Evolutionary conservation across 345 rosid species (phyloP), one percentile per base, ranked within the genome.

Genomic region (Orychophragmus violaceus): DNA sequence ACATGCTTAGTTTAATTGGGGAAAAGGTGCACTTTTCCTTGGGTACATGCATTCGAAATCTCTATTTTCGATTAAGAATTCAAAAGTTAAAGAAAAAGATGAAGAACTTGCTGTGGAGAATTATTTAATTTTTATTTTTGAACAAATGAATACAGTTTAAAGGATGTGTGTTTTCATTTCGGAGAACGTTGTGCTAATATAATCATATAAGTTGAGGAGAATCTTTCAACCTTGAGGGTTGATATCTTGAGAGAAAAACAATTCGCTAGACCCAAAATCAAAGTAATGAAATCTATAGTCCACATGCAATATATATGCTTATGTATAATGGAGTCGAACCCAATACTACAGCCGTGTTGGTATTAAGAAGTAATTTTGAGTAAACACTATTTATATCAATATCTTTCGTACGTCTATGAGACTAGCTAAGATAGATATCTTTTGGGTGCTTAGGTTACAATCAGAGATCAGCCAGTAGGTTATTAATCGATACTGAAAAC

Each of bases 1-100:
- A 78, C 73, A 9, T 74, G 74, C 64, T 73, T 69, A 42, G 62
- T 77, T 80, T 62, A 18, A 60, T 67, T 64, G 35, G 71, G 46
- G 64, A 77, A 85, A 68, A 62, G 25, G 22, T 56, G 72, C 71
- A 67, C 85, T 80, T 86, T 16, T 76, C 66, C 77, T 83, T 81
- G 77, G 82, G 51, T 77, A 24, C 70, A 56, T 71, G 87, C 87
- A 81, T 84, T 82, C n/a, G 21, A 82, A 79, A 77, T 74, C 72
- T 66, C 82, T 71, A 44, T 9, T 82, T 81, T 67, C 17, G 54
- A 71, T 65, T 64, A 14, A 69, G 71, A 17, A 66, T 50, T 72
- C n/a, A 7, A 16, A 39, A 72, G 33, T 50, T 30, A 49, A 30
- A 57, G 27, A 32, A 28, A 10, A 50, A 59, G 10, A 39, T 10